Evolutionary conservation across 257 asterid species (phyloP).

Genomic region (Galeopsis tetrahit): DNA sequence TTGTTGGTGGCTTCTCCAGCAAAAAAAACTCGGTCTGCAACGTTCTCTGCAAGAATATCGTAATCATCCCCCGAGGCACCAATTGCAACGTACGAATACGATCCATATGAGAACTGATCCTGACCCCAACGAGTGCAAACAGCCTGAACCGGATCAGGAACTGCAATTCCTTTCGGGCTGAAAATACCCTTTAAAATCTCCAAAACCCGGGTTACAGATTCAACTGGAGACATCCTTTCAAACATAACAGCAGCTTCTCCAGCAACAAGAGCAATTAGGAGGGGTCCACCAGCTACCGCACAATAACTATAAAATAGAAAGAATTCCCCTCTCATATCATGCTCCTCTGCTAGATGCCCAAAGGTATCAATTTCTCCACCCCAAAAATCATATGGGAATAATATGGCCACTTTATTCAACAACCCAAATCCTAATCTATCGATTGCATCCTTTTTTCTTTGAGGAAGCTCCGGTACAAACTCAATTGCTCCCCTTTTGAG

Average conservation of each 20-base stretch:
- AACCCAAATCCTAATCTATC: conserved; percentile 90
- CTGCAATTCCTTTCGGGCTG: conserved; percentile 96
- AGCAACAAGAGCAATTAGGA: conserved; percentile 92
- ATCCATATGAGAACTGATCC: conserved; percentile 85
- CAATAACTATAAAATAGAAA: conserved; percentile 89
- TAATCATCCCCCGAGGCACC: conserved; percentile 98
- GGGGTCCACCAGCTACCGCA: conserved; percentile 97
- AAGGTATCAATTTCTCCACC: conserved; percentile 98
- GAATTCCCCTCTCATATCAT: conserved; percentile 91
- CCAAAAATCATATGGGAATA: conserved; percentile 98
- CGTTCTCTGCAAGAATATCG: conserved; percentile 87
- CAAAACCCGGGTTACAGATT: conserved; percentile 72
- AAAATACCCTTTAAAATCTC: conserved; percentile 89
- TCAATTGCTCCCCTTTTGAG: conserved; percentile 76
- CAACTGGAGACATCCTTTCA: conserved; percentile 81
- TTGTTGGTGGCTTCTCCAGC: conserved; percentile 99
- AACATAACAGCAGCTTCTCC: conserved; percentile 95
- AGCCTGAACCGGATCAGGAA: conserved; percentile 91
- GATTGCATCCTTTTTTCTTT: conserved; percentile 81
- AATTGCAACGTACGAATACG: conserved; percentile 92
- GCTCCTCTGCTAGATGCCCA: conserved; percentile 90
- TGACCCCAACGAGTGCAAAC: conserved; percentile 99
- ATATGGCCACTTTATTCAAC: conserved; percentile 88
- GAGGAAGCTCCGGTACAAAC: conserved; percentile 91
- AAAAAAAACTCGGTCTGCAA: conserved; percentile 80